These are phyloP conservation scores for Arabis hirsuta DNA, from an alignment of 345 rosid species.

Conservation along the genomic window DNA sequence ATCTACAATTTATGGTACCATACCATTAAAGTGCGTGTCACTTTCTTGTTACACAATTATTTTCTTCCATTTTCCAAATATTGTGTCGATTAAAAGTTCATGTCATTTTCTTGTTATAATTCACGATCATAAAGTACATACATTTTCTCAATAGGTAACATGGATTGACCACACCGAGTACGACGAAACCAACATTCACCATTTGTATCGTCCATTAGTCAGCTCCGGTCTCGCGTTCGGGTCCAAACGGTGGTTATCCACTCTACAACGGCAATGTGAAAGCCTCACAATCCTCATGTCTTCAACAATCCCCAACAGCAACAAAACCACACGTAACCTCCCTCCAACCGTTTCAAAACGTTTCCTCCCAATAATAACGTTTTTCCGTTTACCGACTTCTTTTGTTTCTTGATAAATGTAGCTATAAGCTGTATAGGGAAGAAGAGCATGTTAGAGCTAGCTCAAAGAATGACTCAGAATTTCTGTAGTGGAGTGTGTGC, in stretches of 20 bases:
- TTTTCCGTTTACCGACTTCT: neutral
- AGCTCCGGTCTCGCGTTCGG: slow-evolving; percentile 87
- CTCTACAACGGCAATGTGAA: slow-evolving; percentile 87
- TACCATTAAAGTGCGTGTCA: neutral
- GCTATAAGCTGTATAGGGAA: slow-evolving; percentile 58
- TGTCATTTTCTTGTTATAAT: neutral
- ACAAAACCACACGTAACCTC: slow-evolving; percentile 36
- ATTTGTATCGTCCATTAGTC: slow-evolving; percentile 64
- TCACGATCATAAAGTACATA: neutral
- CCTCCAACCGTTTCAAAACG: neutral
- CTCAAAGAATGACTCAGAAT: slow-evolving; percentile 88
- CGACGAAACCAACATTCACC: slow-evolving; percentile 74
- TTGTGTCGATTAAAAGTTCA: too few relatives aligned
- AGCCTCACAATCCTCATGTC: slow-evolving; percentile 93
- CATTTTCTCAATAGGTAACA: slow-evolving; percentile 60
- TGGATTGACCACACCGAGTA: slow-evolving; percentile 97
- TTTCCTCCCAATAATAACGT: neutral
- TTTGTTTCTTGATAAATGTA: neutral
- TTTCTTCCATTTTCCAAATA: too few relatives aligned
- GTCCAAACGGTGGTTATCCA: slow-evolving; percentile 83
- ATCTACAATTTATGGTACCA: neutral
- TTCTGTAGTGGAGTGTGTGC: slow-evolving; percentile 94
- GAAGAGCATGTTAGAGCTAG: slow-evolving; percentile 88
- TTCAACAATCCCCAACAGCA: slow-evolving; percentile 48
- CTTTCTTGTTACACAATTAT: neutral